Conservation (phyloP, 257 asterid species). For the Petunia secreta region DNA sequence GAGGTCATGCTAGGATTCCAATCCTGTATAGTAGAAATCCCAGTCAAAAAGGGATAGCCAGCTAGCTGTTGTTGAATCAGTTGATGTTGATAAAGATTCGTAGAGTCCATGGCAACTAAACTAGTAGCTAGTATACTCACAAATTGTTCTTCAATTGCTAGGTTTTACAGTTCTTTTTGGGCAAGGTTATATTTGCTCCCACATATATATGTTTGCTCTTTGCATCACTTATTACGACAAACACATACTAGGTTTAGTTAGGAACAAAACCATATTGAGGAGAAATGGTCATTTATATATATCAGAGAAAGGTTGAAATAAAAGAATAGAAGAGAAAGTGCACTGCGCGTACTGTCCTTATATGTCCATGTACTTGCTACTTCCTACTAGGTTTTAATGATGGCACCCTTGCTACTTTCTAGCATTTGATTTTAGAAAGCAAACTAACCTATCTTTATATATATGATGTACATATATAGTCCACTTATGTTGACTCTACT, state of each 20-base stretch:
- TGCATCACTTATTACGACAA: background rate
- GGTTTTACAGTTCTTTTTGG: background rate
- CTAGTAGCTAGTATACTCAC: background rate
- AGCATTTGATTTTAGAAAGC: conserved; percentile 16
- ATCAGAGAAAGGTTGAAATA: background rate
- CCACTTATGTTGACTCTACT: background rate
- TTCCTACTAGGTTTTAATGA: conserved; percentile 21
- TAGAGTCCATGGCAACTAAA: conserved; percentile 37
- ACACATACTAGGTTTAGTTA: background rate
- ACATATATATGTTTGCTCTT: background rate
- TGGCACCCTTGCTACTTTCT: conserved; percentile 5
- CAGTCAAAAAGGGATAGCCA: conserved; percentile 23
- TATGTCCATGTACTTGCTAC: background rate
- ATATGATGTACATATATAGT: conserved; percentile 12
- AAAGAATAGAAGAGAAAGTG: background rate
- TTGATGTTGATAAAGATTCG: conserved; percentile 33
- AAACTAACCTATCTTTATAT: conserved; percentile 6
- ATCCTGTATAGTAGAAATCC: conserved; percentile 24
- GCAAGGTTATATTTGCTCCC: background rate
- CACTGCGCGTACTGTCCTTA: background rate
- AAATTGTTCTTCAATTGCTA: background rate
- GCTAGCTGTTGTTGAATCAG: conserved; percentile 30
- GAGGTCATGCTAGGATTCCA: conserved; percentile 31
- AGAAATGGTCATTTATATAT: background rate
- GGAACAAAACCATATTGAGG: background rate